These are phyloP conservation scores for Lobosporangium transversale DNA, from an alignment of 192 early-diverging fungal genomes.

Conservation along the genomic window DNA sequence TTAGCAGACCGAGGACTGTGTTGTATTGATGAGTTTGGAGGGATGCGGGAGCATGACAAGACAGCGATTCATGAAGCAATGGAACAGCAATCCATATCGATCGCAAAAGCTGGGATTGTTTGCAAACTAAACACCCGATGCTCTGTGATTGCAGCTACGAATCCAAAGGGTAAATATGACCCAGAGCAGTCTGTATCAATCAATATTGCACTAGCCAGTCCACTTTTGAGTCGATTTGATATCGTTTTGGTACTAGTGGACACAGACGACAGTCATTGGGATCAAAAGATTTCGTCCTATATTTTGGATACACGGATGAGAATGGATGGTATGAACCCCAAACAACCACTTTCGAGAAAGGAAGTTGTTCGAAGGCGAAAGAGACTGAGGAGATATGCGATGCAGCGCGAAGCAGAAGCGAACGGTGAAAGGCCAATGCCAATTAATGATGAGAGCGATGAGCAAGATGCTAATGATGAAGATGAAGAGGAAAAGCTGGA, in stretches of 20 bases:
- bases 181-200: slow-evolving; percentile 64
- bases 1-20: slow-evolving; percentile 82
- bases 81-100: slow-evolving; percentile 86
- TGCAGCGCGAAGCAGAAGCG: slow-evolving; percentile 10
- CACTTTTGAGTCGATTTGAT: slow-evolving; percentile 78
- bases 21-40: slow-evolving; percentile 88
- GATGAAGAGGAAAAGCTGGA: neutral
- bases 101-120: slow-evolving; percentile 84
- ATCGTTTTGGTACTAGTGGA: slow-evolving; percentile 78
- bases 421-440: slow-evolving; percentile 4
- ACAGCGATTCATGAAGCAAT: slow-evolving; percentile 83
- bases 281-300: slow-evolving; percentile 65
- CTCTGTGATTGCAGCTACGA: slow-evolving; percentile 83
- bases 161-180: slow-evolving; percentile 82
- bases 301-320: slow-evolving; percentile 44
- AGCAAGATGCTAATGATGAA: neutral
- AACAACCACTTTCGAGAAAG: slow-evolving; percentile 8
- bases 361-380: slow-evolving; percentile 25
- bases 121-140: slow-evolving; percentile 82
- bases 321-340: slow-evolving; percentile 8
- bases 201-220: slow-evolving; percentile 63
- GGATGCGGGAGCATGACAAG: slow-evolving; percentile 77
- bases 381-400: slow-evolving; percentile 2
- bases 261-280: slow-evolving; percentile 71
- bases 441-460: slow-evolving; percentile 1